These are phyloP conservation scores for Podaxis mareebaensis DNA, from an alignment of 768 basidiomycete species.

Conservation along the genomic window DNA sequence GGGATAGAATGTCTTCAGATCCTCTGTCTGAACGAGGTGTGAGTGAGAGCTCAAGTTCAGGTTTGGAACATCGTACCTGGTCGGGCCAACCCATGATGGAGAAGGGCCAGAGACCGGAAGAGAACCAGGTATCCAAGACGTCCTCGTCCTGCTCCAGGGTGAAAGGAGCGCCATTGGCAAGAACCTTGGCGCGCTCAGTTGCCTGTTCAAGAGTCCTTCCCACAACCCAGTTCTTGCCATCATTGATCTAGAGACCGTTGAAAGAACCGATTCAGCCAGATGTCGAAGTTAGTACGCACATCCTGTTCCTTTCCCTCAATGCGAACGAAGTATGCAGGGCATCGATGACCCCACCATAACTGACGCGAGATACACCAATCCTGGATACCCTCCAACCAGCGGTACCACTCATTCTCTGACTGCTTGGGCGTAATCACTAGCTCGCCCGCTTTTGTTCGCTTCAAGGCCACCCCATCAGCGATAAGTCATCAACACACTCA, in stretches of 20 bases:
- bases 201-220: conserved; percentile 81
- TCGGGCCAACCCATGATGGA: conserved; percentile 98
- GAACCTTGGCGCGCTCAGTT: conserved; percentile 63
- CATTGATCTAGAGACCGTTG: conserved; percentile 44
- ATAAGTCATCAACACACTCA: neutral
- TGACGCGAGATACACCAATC: conserved; percentile 99
- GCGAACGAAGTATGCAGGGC: conserved; percentile 90
- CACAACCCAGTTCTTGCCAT: conserved; percentile 89
- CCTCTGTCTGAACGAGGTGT: conserved; percentile 56
- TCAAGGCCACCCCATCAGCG: conserved; percentile 3
- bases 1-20: conserved; percentile 84
- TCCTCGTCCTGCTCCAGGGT: conserved; percentile 92
- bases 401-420: conserved; percentile 93
- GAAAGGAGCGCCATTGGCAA: conserved; percentile 70
- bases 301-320: conserved; percentile 77
- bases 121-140: conserved; percentile 99
- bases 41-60: conserved; percentile 5
- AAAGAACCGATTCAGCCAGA: neutral
- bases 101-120: conserved; percentile 96
- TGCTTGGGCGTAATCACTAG: conserved; percentile 78
- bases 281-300: conserved; percentile 36
- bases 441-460: conserved; percentile 91
- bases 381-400: conserved; percentile 93
- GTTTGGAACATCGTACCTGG: conserved; percentile 46
- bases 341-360: conserved; percentile 98